Conservation (phyloP, 2,329 filamentous ascomycete genomes). For the Pseudogymnoascus sp. region DNA sequence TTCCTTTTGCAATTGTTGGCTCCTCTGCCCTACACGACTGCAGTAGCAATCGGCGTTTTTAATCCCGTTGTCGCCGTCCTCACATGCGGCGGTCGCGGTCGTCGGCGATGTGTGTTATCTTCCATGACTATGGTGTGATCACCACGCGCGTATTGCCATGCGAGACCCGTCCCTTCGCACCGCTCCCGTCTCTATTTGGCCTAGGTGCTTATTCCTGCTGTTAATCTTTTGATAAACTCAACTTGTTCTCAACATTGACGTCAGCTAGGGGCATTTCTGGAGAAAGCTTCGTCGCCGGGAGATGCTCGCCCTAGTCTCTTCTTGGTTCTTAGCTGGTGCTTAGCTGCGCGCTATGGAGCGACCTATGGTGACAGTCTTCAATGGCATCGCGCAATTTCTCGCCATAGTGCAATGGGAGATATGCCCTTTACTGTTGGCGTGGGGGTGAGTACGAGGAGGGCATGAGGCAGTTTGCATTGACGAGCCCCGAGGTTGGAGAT, state of each 20-base stretch:
- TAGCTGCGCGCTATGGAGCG: background rate
- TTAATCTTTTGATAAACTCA: background rate
- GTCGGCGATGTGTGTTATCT: conserved; percentile 2
- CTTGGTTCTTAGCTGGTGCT: background rate
- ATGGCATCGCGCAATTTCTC: conserved; percentile 5
- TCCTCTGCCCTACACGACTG: background rate
- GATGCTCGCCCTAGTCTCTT: background rate
- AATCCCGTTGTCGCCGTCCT: background rate
- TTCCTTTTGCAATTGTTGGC: background rate
- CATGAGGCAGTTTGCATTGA: background rate
- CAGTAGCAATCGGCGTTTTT: conserved; percentile 6
- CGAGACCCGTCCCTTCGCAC: background rate
- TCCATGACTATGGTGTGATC: background rate
- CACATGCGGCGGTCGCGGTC: background rate
- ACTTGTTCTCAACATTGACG: background rate
- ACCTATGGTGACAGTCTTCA: conserved; percentile 1
- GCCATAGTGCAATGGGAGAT: background rate
- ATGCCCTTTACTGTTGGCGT: background rate
- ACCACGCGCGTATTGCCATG: background rate
- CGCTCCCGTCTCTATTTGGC: background rate
- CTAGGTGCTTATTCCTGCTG: background rate
- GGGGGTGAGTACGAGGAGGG: background rate
- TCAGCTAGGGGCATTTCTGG: background rate
- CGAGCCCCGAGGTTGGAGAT: background rate
- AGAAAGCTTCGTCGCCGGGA: background rate